These are phyloP conservation scores for Erythrophleum fordii DNA, from an alignment of 306 rosid genomes.

Conservation along the genomic window DNA sequence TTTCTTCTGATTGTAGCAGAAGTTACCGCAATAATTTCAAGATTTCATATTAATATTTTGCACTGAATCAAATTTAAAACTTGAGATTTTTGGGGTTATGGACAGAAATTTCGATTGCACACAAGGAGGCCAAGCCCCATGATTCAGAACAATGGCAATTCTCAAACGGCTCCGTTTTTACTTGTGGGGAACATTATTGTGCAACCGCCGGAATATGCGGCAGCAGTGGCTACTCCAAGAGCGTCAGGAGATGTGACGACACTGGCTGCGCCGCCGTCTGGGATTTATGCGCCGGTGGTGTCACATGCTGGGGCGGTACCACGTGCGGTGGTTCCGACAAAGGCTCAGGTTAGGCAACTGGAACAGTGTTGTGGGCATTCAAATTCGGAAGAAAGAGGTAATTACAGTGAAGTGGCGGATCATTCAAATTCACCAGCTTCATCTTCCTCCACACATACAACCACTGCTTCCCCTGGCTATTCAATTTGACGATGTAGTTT, in stretches of 20 bases:
- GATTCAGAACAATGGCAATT: slow-evolving; percentile 51
- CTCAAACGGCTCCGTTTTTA: slow-evolving; percentile 69
- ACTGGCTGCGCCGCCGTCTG: slow-evolving; percentile 40
- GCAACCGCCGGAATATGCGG: slow-evolving; percentile 63
- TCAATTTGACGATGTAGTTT: slow-evolving; percentile 38
- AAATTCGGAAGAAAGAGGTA: slow-evolving; percentile 56
- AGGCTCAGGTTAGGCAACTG: slow-evolving; percentile 40
- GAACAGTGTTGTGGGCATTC: slow-evolving; percentile 35
- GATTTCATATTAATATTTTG: background rate
- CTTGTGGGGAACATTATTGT: slow-evolving; percentile 86
- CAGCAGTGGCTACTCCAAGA: slow-evolving; percentile 47
- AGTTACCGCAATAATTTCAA: no score
- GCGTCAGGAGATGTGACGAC: slow-evolving; percentile 49
- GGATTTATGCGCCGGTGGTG: slow-evolving; percentile 75
- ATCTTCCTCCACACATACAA: slow-evolving; percentile 74
- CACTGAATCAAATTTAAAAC: background rate
- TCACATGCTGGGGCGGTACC: slow-evolving; percentile 41
- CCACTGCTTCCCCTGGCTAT: slow-evolving; percentile 51
- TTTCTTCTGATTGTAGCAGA: no score
- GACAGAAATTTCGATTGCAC: slow-evolving; percentile 88
- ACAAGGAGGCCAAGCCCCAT: slow-evolving; percentile 68
- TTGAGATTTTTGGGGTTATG: background rate
- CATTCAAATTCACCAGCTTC: slow-evolving; percentile 73
- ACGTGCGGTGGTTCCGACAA: slow-evolving; percentile 40
- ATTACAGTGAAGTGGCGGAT: slow-evolving; percentile 55